phyloP scores from a whole-genome alignment of 2,329 filamentous ascomycete species.

The Xylaria arbuscula region DNA sequence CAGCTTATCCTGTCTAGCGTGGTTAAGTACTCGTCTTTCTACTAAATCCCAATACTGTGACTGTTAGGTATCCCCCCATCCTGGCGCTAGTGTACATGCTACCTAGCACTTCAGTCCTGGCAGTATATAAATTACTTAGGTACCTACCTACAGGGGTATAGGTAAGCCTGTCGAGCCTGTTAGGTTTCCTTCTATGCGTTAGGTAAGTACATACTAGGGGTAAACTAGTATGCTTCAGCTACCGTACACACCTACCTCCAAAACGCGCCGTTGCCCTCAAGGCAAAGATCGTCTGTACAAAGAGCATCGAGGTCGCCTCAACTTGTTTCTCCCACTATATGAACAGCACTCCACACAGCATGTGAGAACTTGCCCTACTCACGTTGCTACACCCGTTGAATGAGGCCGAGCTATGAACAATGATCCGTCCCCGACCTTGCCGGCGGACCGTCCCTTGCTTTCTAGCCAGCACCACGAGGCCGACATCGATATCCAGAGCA shows the following conservation, averaged over 20 bases:
- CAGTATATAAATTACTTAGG: too few relatives aligned
- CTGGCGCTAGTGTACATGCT: too few relatives aligned
- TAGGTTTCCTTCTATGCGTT: too few relatives aligned
- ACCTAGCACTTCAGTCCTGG: too few relatives aligned
- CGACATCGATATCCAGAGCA: slow-evolving; percentile 35
- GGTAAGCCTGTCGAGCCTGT: too few relatives aligned
- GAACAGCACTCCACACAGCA: slow-evolving; percentile 46
- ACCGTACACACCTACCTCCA: neutral
- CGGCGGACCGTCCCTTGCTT: slow-evolving; percentile 50
- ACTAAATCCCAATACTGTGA: too few relatives aligned
- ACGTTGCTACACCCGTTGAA: slow-evolving; percentile 50
- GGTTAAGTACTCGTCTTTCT: too few relatives aligned
- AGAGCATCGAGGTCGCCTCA: slow-evolving; percentile 14
- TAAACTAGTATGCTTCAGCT: too few relatives aligned
- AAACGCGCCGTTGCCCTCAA: slow-evolving; percentile 23
- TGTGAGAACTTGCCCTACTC: slow-evolving; percentile 47
- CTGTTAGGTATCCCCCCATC: too few relatives aligned
- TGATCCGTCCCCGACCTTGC: slow-evolving; percentile 58
- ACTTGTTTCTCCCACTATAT: slow-evolving; percentile 32
- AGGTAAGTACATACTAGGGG: too few relatives aligned
- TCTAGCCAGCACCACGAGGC: slow-evolving; percentile 41
- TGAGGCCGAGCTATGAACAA: slow-evolving; percentile 60
- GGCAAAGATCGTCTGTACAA: slow-evolving; percentile 11
- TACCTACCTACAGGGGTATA: too few relatives aligned
- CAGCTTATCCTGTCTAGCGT: too few relatives aligned